Evolutionary conservation across 1,284 basidiomycete genomes (phyloP), one percentile per base, ranked within the genome.

Genomic region (Vanrija sp.): DNA sequence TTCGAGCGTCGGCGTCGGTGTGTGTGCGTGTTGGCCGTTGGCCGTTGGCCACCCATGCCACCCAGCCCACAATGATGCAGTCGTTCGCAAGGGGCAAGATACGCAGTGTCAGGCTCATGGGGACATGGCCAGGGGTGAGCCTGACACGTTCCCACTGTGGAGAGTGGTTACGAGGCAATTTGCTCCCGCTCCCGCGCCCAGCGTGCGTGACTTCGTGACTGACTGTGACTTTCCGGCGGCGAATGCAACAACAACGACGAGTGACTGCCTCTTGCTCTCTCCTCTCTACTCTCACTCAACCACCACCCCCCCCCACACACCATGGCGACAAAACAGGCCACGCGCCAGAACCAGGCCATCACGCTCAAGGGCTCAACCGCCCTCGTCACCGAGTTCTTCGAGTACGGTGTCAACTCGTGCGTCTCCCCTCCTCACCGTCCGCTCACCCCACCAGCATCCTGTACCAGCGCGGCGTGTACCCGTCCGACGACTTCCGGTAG

Each of bases 371-470:
- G 96, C 1, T 96, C 91, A 0, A 92, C 91, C 0, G 84, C 86
- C 43, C 82, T 98, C n/a, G 94, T 98, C 52, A 95, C 92, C 15
- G 96, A 99, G 71, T 98, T 98, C 81, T 98, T 99, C 82, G 94
- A 95, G 79, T 98, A 92, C 76, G 88, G 89, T 20, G 90, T 94
- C 60, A 95, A 95, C 79, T 89, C 87, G 90, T 92, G 68, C 41
- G 53, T 56, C 20, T 18, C 31, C 52, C 54, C 39, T 54, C 54
- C 8, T 36, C 23, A 12, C 35, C 12, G 51, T 42, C 54, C 36
- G 53, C 62, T 58, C 50, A 54, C 43, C 36, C 45, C n/a, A 19
- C 24, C 67, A 94, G 90, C 18, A 97, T 99, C 66, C 80, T 99
- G 44, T 98, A 96, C 77, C 95, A 98, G 77, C 84, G 96, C 25